These are phyloP conservation scores for Daldinia concentrica DNA, from an alignment of 495 filamentous ascomycete species.

Conservation along the genomic window DNA sequence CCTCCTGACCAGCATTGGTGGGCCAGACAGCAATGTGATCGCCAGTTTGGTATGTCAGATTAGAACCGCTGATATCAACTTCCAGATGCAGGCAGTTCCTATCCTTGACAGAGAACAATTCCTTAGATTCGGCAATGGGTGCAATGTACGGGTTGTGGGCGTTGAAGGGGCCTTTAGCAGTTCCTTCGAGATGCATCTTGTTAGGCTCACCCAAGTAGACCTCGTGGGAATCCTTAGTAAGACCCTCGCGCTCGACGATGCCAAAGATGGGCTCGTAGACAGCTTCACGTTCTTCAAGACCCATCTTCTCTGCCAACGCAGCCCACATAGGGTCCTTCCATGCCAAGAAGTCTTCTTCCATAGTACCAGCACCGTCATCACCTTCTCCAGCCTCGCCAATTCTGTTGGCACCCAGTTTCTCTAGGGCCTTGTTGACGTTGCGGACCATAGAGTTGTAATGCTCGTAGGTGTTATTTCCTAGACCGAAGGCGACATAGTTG, in stretches of 20 bases:
- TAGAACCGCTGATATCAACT: slow-evolving; percentile 87
- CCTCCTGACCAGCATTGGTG: slow-evolving; percentile 91
- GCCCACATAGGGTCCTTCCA: slow-evolving; percentile 99
- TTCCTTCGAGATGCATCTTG: slow-evolving; percentile 90
- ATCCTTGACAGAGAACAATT: slow-evolving; percentile 91
- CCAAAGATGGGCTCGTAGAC: slow-evolving; percentile 94
- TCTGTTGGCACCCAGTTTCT: slow-evolving; percentile 80
- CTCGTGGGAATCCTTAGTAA: slow-evolving; percentile 78
- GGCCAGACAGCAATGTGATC: slow-evolving; percentile 99
- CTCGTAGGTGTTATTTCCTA: slow-evolving; percentile 99
- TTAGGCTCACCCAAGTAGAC: slow-evolving; percentile 98
- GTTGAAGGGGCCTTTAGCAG: slow-evolving; percentile 89
- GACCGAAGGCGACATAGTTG: slow-evolving; percentile 93
- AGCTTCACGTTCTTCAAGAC: slow-evolving; percentile 92
- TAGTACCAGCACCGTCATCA: slow-evolving; percentile 97
- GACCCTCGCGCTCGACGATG: slow-evolving; percentile 78
- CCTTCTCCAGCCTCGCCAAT: slow-evolving; percentile 93
- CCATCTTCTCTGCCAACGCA: slow-evolving; percentile 80
- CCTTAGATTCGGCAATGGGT: slow-evolving; percentile 86
- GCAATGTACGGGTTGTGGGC: slow-evolving; percentile 97
- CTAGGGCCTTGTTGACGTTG: slow-evolving; percentile 79
- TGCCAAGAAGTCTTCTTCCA: slow-evolving; percentile 99
- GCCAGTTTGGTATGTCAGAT: slow-evolving; percentile 91
- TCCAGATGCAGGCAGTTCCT: slow-evolving; percentile 98
- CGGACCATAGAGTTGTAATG: slow-evolving; percentile 99